These are phyloP conservation scores for Dicorynia guianensis DNA, from an alignment of 306 rosid species.

Conservation along the genomic window DNA sequence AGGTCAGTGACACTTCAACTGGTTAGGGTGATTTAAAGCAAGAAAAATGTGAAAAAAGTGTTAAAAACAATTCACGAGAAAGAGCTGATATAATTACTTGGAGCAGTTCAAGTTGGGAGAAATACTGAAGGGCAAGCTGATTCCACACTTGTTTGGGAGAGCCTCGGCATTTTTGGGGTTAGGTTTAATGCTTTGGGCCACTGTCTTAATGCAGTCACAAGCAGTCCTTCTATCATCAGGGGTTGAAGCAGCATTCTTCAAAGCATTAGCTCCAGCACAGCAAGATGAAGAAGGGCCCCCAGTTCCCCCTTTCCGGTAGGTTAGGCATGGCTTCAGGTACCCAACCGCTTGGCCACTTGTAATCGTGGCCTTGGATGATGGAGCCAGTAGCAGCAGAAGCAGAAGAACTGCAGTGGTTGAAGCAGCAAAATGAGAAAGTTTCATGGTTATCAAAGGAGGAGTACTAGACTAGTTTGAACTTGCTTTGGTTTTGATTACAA, in stretches of 20 bases:
- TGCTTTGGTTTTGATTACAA: not conserved
- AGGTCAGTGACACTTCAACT: not conserved
- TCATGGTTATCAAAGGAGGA: not conserved
- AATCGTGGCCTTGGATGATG: not conserved
- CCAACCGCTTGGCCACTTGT: not conserved
- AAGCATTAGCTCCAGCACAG: not conserved
- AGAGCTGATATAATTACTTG: not conserved
- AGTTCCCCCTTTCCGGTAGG: not conserved
- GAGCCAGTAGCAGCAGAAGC: not conserved
- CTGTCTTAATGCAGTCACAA: not conserved
- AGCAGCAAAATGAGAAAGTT: not conserved
- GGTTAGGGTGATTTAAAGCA: not conserved
- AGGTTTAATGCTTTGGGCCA: not conserved
- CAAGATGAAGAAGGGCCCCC: not conserved
- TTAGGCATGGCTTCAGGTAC: not conserved
- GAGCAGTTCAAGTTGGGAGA: not conserved
- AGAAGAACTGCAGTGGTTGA: not conserved
- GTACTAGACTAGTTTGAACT: not conserved
- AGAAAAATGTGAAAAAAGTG: too few species aligned
- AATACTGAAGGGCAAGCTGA: not conserved
- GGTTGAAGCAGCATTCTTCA: not conserved
- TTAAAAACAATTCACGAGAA: too few species aligned
- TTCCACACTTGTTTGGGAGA: not conserved
- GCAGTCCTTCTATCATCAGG: not conserved
- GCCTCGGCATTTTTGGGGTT: not conserved